phyloP scores from a whole-genome alignment of 1,284 basidiomycete genomes.

The Irpex sp. region DNA sequence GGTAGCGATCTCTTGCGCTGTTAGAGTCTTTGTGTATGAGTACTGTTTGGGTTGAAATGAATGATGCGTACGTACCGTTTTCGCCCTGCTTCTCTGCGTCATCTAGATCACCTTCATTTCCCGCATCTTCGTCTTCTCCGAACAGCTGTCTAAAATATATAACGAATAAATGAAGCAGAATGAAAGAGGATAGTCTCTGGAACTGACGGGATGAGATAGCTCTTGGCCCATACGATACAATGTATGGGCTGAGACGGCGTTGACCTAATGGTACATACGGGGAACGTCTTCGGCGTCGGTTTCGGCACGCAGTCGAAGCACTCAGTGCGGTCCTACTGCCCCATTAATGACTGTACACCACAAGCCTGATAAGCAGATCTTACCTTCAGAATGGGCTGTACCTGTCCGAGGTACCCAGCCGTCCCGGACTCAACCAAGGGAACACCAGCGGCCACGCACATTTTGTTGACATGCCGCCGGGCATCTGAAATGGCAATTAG shows the following conservation, averaged over 20 bases:
- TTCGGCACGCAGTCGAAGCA: conserved; percentile 94
- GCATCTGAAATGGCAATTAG: conserved; percentile 53
- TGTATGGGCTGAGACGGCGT: conserved; percentile 98
- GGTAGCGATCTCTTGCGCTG: conserved; percentile 88
- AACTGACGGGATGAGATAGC: conserved; percentile 91
- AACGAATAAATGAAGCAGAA: neutral
- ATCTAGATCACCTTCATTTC: conserved; percentile 61
- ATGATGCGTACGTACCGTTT: conserved; percentile 53
- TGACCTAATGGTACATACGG: conserved; percentile 97
- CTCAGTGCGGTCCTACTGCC: conserved; percentile 70
- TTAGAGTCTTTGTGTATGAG: neutral
- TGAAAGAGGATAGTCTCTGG: conserved; percentile 2
- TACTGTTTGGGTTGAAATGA: conserved; percentile 3
- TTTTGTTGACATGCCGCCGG: conserved; percentile 91
- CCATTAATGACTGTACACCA: neutral
- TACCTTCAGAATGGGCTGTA: conserved; percentile 75
- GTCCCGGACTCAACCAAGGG: conserved; percentile 97
- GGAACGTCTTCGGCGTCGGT: conserved; percentile 89
- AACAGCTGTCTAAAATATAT: conserved; percentile 75
- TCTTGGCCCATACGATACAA: conserved; percentile 99
- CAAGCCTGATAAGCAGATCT: conserved; percentile 5
- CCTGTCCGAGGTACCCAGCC: conserved; percentile 90
- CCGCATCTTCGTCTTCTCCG: conserved; percentile 84
- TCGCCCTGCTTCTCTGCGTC: conserved; percentile 87
- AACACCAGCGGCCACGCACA: conserved; percentile 90